Percentiles rank a stretch among this genome's conserved stretches.
Evolutionary conservation across 352 stramenopile species (phyloP).

Genomic region (Pythium monospermum): DNA sequence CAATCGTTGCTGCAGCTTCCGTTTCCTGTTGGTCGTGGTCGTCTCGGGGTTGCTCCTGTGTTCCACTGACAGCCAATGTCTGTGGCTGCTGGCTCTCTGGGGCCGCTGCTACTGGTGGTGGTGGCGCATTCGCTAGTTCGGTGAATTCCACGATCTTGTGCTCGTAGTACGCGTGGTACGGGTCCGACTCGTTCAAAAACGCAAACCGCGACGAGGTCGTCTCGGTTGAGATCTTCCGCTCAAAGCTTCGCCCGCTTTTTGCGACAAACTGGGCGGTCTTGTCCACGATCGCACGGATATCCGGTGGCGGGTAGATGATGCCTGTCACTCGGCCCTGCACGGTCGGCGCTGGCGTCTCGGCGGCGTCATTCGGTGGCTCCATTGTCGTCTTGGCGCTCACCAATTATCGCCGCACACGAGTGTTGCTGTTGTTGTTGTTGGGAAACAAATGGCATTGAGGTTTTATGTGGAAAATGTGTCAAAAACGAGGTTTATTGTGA

Average conservation of each 20-base stretch:
- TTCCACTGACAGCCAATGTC: background rate
- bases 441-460: conserved; percentile 1
- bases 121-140: conserved; percentile 30
- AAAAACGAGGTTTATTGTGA: background rate
- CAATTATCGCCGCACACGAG: background rate
- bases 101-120: conserved; percentile 1
- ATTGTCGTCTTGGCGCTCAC: background rate
- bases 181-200: conserved; percentile 92
- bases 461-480: background rate
- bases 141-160: conserved; percentile 91
- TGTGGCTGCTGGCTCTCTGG: conserved; percentile 25
- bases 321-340: conserved; percentile 80
- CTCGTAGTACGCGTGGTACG: conserved; percentile 99
- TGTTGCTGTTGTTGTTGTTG: background rate
- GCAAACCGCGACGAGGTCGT: conserved; percentile 96
- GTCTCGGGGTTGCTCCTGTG: background rate
- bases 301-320: conserved; percentile 96
- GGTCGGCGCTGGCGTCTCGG: no score
- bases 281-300: conserved; percentile 97
- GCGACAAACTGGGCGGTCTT: conserved; percentile 98
- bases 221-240: conserved; percentile 95
- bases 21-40: conserved; percentile 20
- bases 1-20: conserved; percentile 26
- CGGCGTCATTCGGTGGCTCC: conserved; percentile 17
- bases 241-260: conserved; percentile 96